Conservation (phyloP, 108 stramenopile species). For the Skeletonema marinoi region DNA sequence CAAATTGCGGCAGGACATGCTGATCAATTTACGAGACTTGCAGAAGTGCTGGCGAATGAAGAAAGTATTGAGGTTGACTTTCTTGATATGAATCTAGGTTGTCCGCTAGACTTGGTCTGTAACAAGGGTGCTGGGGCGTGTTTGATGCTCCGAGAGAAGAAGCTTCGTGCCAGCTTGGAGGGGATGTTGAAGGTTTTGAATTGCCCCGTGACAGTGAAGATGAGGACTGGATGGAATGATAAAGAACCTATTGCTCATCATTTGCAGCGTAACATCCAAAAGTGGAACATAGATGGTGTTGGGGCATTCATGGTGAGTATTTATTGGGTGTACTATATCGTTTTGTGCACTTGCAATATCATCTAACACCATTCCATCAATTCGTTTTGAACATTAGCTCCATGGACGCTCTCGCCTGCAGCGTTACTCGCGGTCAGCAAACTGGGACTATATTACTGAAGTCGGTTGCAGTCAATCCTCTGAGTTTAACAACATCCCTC, state of each 20-base stretch:
- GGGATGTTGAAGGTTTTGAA: slow-evolving; percentile 72
- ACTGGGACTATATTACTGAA: slow-evolving; percentile 95
- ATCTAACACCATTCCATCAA: neutral
- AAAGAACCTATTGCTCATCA: slow-evolving; percentile 89
- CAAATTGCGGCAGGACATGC: slow-evolving; percentile 93
- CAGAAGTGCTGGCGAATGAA: slow-evolving; percentile 72
- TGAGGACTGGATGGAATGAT: slow-evolving; percentile 96
- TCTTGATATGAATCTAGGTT: slow-evolving; percentile 97
- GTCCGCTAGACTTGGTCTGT: slow-evolving; percentile 97
- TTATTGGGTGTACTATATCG: neutral
- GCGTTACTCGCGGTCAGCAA: slow-evolving; percentile 90
- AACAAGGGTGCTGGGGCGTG: slow-evolving; percentile 90
- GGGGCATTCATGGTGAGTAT: slow-evolving; percentile 75
- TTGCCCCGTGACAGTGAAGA: slow-evolving; percentile 95
- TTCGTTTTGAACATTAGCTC: slow-evolving; percentile 45
- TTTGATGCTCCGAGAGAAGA: slow-evolving; percentile 86
- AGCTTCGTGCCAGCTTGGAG: slow-evolving; percentile 76
- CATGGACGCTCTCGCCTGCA: slow-evolving; percentile 95
- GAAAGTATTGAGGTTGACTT: slow-evolving; percentile 87
- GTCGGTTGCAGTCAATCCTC: slow-evolving; percentile 74
- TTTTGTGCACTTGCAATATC: neutral
- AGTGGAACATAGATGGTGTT: slow-evolving; percentile 71
- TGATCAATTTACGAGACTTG: slow-evolving; percentile 84
- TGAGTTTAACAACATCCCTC: slow-evolving; percentile 66
- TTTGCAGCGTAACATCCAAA: slow-evolving; percentile 82